Conservation (phyloP, 2,329 filamentous ascomycete genomes). For the Diaporthe vaccinii region DNA sequence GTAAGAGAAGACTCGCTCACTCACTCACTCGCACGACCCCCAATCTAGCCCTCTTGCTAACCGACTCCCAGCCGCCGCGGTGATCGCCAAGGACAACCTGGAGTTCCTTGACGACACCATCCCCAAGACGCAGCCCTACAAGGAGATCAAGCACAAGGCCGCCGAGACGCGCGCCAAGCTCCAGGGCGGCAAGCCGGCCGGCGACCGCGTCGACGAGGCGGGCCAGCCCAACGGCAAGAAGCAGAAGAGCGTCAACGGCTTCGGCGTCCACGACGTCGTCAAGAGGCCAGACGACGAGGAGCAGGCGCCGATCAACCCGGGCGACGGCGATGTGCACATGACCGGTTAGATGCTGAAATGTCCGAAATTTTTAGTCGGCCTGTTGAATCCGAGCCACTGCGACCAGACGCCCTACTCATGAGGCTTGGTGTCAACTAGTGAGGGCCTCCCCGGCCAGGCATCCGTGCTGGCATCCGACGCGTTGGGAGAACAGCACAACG, state of each 20-base stretch:
- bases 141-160: constrained; percentile 78
- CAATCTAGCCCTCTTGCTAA: constrained; percentile 31
- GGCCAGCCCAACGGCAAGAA: constrained; percentile 53
- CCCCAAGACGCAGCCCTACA: constrained; percentile 86
- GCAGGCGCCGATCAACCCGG: constrained; percentile 49
- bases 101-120: constrained; percentile 95
- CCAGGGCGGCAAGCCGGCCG: constrained; percentile 57
- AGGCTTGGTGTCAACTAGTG: not conserved
- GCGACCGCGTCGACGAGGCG: constrained; percentile 44
- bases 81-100: constrained; percentile 90
- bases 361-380: no score
- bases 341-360: constrained; percentile 50
- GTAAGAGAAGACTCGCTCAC: constrained; percentile 59
- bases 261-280: constrained; percentile 49
- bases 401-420: not conserved
- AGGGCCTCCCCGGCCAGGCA: not conserved
- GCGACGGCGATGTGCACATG: constrained; percentile 72
- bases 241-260: constrained; percentile 50
- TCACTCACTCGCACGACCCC: not conserved
- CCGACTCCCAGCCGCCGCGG: constrained; percentile 77
- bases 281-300: constrained; percentile 53
- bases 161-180: constrained; percentile 63
- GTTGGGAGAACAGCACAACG: not conserved
- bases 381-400: not conserved
- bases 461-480: not conserved